phyloP scores from a whole-genome alignment of 495 filamentous ascomycete species.

The Penicillium alfredii region DNA sequence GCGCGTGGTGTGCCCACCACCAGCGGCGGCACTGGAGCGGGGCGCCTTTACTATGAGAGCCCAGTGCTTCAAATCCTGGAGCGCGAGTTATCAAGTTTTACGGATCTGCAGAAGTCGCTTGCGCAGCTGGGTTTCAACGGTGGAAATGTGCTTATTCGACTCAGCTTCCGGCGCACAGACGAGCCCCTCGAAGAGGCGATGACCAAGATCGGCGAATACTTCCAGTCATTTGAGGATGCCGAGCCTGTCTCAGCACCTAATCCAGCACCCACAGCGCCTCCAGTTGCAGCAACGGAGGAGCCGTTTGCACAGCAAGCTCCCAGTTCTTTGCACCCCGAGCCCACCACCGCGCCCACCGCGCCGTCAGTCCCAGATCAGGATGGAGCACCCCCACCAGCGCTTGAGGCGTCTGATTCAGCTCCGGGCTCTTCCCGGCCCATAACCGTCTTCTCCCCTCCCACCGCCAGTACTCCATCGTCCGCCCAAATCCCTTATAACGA shows the following conservation, averaged over 20 bases:
- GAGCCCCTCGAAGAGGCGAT: slow-evolving; percentile 81
- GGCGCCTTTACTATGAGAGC: slow-evolving; percentile 77
- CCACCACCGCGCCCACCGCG: slow-evolving; percentile 6
- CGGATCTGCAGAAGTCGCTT: slow-evolving; percentile 79
- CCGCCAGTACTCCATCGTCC: slow-evolving; percentile 66
- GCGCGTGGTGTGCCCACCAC: slow-evolving; percentile 62
- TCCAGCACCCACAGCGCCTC: slow-evolving; percentile 4
- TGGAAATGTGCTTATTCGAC: slow-evolving; percentile 68
- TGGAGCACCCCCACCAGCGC: slow-evolving; percentile 16
- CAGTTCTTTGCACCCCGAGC: slow-evolving; percentile 2
- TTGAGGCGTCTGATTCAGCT: too few relatives aligned
- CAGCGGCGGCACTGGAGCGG: slow-evolving; percentile 51
- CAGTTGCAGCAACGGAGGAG: slow-evolving; percentile 12
- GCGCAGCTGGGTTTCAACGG: slow-evolving; percentile 81
- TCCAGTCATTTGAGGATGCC: slow-evolving; percentile 44
- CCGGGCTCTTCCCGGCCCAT: slow-evolving; percentile 47
- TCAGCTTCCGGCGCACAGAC: slow-evolving; percentile 68
- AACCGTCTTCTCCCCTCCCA: slow-evolving; percentile 70
- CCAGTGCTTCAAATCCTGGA: slow-evolving; percentile 79
- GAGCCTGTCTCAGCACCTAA: slow-evolving; percentile 10
- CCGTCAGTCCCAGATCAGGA: slow-evolving; percentile 11
- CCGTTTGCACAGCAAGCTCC: slow-evolving; percentile 9
- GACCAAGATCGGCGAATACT: slow-evolving; percentile 67
- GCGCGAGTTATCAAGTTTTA: slow-evolving; percentile 66
- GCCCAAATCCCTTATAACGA: slow-evolving; percentile 59